Evolutionary conservation across 768 basidiomycete genomes (phyloP).

Genomic region (Pleurotus pulmonarius): DNA sequence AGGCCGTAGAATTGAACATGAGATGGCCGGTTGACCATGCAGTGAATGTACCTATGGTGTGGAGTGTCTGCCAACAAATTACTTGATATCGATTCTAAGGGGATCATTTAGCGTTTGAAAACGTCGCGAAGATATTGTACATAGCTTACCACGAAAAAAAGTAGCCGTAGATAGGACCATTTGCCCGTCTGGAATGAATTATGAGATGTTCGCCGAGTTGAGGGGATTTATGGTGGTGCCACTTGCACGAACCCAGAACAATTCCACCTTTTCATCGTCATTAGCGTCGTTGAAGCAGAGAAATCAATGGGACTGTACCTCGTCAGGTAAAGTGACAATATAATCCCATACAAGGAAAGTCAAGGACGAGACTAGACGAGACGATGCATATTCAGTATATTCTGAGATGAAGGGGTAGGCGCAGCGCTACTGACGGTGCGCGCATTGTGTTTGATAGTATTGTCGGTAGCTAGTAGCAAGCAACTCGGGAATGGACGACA

Average conservation of each 20-base stretch:
- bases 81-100: neutral
- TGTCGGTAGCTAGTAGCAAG: neutral
- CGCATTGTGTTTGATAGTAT: neutral
- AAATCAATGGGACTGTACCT: neutral
- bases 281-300: no score
- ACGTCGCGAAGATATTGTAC: neutral
- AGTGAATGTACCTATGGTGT: neutral
- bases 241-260: neutral
- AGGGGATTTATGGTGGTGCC: neutral
- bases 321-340: neutral
- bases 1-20: no score
- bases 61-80: neutral
- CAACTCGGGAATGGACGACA: neutral
- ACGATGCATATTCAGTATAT: no score
- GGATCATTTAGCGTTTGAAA: neutral
- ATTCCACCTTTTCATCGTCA: no score
- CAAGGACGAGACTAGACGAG: neutral
- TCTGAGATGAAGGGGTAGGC: no score
- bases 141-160: neutral
- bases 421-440: no score
- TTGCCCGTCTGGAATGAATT: neutral
- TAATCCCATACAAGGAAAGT: neutral
- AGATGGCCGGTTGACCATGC: no score
- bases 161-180: neutral
- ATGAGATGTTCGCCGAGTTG: neutral